Evolutionary conservation across 352 stramenopile species (phyloP), one percentile per base, ranked within the genome.

Genomic region (Thraustotheca clavata): DNA sequence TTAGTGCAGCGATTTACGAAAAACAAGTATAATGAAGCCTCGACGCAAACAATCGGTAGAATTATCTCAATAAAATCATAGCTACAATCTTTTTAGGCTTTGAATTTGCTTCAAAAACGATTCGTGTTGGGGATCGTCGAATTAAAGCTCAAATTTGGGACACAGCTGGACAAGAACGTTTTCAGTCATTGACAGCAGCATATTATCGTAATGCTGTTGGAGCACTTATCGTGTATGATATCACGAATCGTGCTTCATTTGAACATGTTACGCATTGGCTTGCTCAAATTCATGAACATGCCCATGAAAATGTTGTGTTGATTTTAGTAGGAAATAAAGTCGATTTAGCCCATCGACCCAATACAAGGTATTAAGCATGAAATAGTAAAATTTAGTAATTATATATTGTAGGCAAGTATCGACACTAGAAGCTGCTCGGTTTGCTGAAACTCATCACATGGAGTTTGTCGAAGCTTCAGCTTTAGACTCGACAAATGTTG

Each of bases 201-300:
- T 97, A 96, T 70, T 97, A 96, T 68, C 80, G 86, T 39, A 94
- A 95, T 35, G 87, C 88, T 0, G 86, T 96, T 22, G 88, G 86
- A 27, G 89, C 88, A 35, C 88, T 97, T 76, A 78, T 97, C 59
- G 87, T 97, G 24, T 97, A 97, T 70, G 89, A 97, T 69, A 90
- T 97, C 46, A 96, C 89, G 38, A 89, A 92, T 63, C 76, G 87
- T 54, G 74, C 70, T 24, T 93, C 85, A 24, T 94, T 94, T 59
- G 84, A 94, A 59, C 75, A 92, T 63, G 77, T 93, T 5, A 76
- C 68, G 4, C 76, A 77, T 24, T 93, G 86, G 86, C 73, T 93
- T 59, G 76, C 72, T 5, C 83, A 95, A 59, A 75, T 92, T 35
- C 84, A 90, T 38, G 79, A 91, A 60, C 81, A 93, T 55, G 80